Conservation (phyloP, 2,329 filamentous ascomycete species). For the Zasmidium cellare region DNA sequence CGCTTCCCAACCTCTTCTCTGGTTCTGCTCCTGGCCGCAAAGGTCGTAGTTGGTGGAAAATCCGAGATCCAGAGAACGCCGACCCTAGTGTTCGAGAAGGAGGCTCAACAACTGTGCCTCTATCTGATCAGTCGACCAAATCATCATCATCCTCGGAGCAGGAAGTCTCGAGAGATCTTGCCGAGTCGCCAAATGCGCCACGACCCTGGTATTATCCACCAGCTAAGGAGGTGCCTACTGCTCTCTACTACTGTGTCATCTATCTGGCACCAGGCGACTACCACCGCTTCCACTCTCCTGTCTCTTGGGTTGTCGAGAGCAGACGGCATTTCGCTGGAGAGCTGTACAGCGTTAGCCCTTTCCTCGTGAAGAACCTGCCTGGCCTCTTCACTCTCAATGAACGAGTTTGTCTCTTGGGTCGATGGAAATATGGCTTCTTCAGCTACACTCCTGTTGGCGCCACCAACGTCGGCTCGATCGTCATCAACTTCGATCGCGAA, state of each 20-base stretch:
- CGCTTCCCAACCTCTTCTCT: slow-evolving; percentile 81
- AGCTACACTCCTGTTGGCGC: slow-evolving; percentile 92
- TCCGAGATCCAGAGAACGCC: slow-evolving; percentile 28
- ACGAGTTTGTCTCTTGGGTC: slow-evolving; percentile 85
- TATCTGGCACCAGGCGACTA: slow-evolving; percentile 98
- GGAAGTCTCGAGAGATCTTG: slow-evolving; percentile 81
- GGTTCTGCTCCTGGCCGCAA: slow-evolving; percentile 47
- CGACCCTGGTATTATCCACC: slow-evolving; percentile 51
- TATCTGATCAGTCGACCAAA: slow-evolving; percentile 67
- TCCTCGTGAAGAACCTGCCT: slow-evolving; percentile 86
- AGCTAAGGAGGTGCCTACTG: slow-evolving; percentile 51
- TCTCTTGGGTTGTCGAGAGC: slow-evolving; percentile 91
- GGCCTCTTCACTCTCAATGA: slow-evolving; percentile 97
- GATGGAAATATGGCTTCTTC: slow-evolving; percentile 98
- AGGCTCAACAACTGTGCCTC: slow-evolving; percentile 35
- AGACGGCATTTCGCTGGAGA: slow-evolving; percentile 98
- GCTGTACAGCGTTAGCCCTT: slow-evolving; percentile 91
- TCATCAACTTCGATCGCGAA: slow-evolving; percentile 94
- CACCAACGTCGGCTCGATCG: slow-evolving; percentile 95
- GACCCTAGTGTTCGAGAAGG: slow-evolving; percentile 19
- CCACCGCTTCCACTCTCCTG: slow-evolving; percentile 95
- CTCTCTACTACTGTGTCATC: slow-evolving; percentile 89
- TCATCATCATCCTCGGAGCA: slow-evolving; percentile 72
- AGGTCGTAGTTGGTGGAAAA: slow-evolving; percentile 23
- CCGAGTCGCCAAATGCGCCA: slow-evolving; percentile 60